Evolutionary conservation across 345 rosid species (phyloP).

Genomic region (Melastoma malabathricum): DNA sequence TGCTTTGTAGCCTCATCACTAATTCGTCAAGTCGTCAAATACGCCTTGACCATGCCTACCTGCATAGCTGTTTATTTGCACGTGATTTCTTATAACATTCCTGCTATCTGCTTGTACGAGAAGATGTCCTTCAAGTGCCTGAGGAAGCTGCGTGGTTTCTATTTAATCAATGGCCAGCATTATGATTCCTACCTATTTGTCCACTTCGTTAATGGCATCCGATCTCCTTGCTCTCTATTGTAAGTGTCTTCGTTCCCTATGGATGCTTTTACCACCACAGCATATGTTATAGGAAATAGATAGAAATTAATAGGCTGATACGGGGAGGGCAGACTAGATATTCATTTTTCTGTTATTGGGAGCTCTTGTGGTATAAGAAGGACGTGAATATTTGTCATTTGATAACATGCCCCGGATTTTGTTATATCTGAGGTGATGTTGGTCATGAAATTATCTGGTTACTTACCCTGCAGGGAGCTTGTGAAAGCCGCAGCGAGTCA

Average conservation of each 20-base stretch:
- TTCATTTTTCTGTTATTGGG: no score
- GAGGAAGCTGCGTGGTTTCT: slow-evolving; percentile 60
- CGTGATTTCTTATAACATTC: slow-evolving; percentile 76
- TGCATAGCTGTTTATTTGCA: slow-evolving; percentile 90
- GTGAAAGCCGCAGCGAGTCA: slow-evolving; percentile 25
- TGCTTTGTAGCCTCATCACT: slow-evolving; percentile 55
- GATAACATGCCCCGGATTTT: no score
- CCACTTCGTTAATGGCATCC: slow-evolving; percentile 67
- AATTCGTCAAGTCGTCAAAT: slow-evolving; percentile 63
- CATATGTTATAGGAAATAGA: background rate
- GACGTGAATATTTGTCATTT: no score
- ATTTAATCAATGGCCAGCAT: slow-evolving; percentile 65
- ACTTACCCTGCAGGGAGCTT: slow-evolving; percentile 39
- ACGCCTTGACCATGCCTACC: slow-evolving; percentile 46
- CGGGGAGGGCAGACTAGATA: no score
- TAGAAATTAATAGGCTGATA: background rate
- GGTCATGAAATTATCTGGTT: background rate
- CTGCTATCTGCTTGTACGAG: slow-evolving; percentile 75
- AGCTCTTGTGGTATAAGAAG: no score
- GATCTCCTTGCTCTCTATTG: slow-evolving; percentile 84
- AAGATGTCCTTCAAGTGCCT: slow-evolving; percentile 81
- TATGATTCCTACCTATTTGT: slow-evolving; percentile 76
- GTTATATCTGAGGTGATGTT: background rate
- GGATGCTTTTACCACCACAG: slow-evolving; percentile 3
- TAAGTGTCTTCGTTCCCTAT: slow-evolving; percentile 27